Conservation (phyloP, 768 basidiomycete species). For the Russula griseocarnosa region DNA sequence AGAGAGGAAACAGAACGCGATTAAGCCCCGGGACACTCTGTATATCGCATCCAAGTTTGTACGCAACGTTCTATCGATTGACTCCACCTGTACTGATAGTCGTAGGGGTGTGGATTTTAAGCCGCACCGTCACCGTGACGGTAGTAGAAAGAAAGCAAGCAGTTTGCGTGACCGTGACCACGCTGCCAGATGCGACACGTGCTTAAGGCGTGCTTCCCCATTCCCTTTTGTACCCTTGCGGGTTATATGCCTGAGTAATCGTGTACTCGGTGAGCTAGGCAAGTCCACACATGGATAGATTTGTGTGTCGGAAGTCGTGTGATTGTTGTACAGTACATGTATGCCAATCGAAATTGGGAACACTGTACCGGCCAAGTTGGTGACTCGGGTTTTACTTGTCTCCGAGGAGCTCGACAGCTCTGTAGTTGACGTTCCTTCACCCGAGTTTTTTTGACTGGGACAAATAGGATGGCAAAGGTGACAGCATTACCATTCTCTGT, state of each 20-base stretch:
- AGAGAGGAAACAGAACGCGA: neutral
- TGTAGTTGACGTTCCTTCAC: neutral
- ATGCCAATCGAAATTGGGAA: neutral
- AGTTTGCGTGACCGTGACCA: neutral
- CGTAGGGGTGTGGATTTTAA: no score
- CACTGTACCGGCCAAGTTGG: no score
- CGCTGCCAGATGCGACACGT: neutral
- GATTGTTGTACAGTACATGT: neutral
- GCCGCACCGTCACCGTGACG: no score
- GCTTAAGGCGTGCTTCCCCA: neutral
- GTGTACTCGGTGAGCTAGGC: neutral
- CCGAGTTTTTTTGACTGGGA: neutral
- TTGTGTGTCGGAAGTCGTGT: neutral
- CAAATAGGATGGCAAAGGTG: neutral
- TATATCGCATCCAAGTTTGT: neutral
- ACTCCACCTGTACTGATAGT: neutral
- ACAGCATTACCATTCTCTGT: neutral
- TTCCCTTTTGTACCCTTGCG: no score
- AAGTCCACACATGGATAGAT: neutral
- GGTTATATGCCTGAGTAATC: neutral
- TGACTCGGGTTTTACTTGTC: neutral
- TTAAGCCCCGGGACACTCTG: neutral
- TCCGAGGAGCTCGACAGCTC: neutral
- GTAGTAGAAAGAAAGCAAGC: neutral
- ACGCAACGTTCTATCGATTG: neutral